Base-by-base conservation (phyloP, 1,284 basidiomycete species). In the Ustilago tritici region DNA sequence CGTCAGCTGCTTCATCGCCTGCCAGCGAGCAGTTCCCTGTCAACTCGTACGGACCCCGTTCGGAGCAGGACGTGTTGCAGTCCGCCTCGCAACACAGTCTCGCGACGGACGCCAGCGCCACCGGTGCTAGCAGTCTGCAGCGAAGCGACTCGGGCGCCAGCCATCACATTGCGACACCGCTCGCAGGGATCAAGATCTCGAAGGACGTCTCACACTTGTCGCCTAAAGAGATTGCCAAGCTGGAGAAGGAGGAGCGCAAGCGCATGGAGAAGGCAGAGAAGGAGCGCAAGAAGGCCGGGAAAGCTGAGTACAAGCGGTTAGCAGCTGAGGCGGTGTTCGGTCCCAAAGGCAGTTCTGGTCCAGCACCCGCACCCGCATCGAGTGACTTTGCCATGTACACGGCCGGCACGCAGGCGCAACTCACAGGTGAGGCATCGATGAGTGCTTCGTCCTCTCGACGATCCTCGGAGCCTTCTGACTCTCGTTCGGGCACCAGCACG, bases 281-380 rank as follows among this genome's bases (percentile, higher is more conserved):
- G 68, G 54, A 59, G 56, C 64, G 67, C 28, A 67, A 74, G 54
- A 78, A 78, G 67, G 76, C 76, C 34, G 68, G 74, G 55, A 74
- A 65, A 47, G 68, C 71, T 61, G 76, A 70, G 40, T 74, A 74
- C 62, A 74, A 74, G 61, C 70, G 76, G 2, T 50, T 78, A 50
- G 76, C 68, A 28, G 76, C 76, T 1, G 70, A 74, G 23, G 76
- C 76, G 12, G 76, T 78, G 59, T 78, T 78, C 38, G 76, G 76
- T n/a, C 65, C 70, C 63, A 77, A 77, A 28, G 75, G 75, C 4
- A 73, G 70, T 43, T 54, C 63, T 14, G 75, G 66, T 0, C 75
- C 70, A 6, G 49, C 58, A 31, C 46, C 57, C 14, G 61, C 69
- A n/a, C 41, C 64, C n/a, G 10, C 57, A 9, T 41, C 61, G 60